Base-by-base conservation (phyloP, 805 yeast genomes). In the Komagataella pastoris region DNA sequence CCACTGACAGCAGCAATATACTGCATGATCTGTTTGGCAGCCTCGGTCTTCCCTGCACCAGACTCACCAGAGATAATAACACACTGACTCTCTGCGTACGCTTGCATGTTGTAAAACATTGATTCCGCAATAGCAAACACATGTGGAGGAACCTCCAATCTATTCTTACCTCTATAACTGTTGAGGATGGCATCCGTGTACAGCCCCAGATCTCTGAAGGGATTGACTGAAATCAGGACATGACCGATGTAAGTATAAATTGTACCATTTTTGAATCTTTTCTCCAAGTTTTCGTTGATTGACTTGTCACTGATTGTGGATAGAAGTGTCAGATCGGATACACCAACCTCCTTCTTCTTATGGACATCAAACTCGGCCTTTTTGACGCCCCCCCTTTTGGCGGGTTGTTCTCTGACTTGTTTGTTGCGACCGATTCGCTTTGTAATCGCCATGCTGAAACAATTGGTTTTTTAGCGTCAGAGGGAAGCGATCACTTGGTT, bases 11-110 rank as follows among this genome's bases (percentile, higher is more conserved):
- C 81, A 44, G 97, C 89, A 58, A 91, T 85, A 65, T 91, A 91
- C 68, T 91, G 97, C 98, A 91, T 91, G 67, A 91, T 90, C 65
- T 95, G 81, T 72, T 91, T 91, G 46, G 98, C 97, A 19, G 97
- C 97, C 69, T 91, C 98, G 4, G 98, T 91, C 64, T 91, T 91
- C 50, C 98, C 98, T 3, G 98, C 98, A 55, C 98, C 98, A 1
- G 96, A 87, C 66, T 91, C 98, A 53, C 98, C 98, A 2, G 96
- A 87, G 58, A 93, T 93, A 59, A 93, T 93, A 19, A 93, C 98
- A 76, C 98, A 91, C 66, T 93, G 99, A 63, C 82, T 88, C 60
- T 93, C 98, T 54, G 85, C 80, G 68, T 93, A 93, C 0, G 96
- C 85, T 67, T 90, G 90, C 82, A 93, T 77, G 65, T 91, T 87